Percentiles rank a stretch among this genome's conserved stretches.
Conservation (phyloP, 257 asterid species). For the Gynochthodes officinalis region DNA sequence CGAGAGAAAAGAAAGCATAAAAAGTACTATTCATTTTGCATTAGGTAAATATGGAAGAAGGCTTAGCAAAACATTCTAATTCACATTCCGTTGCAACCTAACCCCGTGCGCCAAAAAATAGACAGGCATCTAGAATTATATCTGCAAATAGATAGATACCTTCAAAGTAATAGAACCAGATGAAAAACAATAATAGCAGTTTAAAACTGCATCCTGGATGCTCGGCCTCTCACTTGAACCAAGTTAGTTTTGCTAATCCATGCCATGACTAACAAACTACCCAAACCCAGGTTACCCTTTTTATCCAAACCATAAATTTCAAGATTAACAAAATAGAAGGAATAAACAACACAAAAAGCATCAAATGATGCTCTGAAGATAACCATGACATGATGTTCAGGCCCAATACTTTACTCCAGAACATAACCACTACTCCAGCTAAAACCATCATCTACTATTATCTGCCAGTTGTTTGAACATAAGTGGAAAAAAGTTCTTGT, state of each 20-base stretch:
- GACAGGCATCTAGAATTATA: not conserved
- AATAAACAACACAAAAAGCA: not conserved
- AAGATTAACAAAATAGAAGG: not conserved
- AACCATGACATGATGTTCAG: not conserved
- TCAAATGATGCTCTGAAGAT: not conserved
- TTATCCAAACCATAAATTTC: not conserved
- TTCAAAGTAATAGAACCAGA: not conserved
- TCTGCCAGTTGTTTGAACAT: not conserved
- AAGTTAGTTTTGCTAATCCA: not conserved
- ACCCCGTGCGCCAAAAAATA: not conserved
- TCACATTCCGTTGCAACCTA: not conserved
- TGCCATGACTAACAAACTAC: conserved; percentile 1
- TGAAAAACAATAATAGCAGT: not conserved
- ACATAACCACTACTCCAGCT: not conserved
- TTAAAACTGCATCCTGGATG: not conserved
- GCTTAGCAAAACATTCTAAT: no score
- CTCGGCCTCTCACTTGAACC: not conserved
- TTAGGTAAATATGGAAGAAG: not conserved
- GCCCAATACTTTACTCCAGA: not conserved
- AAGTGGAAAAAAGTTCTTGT: not conserved
- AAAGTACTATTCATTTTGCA: not conserved
- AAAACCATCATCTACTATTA: not conserved
- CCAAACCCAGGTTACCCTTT: not conserved
- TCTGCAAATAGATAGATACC: not conserved
- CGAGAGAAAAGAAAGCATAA: not conserved